Base-by-base conservation (phyloP, 2,329 filamentous ascomycete genomes). In the Macroventuria anomochaeta region DNA sequence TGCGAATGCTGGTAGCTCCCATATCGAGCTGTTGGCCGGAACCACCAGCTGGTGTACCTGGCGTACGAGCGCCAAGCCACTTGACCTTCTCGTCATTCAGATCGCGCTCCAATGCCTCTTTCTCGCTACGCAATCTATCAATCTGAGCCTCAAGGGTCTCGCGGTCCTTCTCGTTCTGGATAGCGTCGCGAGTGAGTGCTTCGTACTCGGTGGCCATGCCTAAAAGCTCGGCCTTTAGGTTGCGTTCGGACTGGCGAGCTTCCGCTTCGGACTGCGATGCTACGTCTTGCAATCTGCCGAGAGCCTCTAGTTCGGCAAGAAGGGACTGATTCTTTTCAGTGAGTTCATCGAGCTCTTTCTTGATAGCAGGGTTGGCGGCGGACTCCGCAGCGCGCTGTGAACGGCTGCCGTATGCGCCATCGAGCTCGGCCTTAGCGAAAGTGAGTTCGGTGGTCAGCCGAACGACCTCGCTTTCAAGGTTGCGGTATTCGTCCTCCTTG, bases 341-440 rank as follows among this genome's bases (percentile, higher is more conserved):
- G 32, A 87, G 75, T 7, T 79, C 79, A 53, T 86, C 83, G 20
- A 88, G 78, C 65, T 88, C 84, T 48, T 80, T 82, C 64, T 85
- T 83, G 36, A 86, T 79, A 18, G 78, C 83, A 42, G 85, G 84
- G 39, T 72, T 72, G 7, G 79, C 77, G 8, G 84, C 83, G 10
- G 83, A 83, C 69, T 88, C 85, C n/a, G 85, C 87, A 11, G 86
- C 86, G 26, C 88, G 84, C 69, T 90, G 81, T 8, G 85, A 83
- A 44, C 87, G 81, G n/a, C 82, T 84, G 33, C 95, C 95, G 70
- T 97, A 97, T 70, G 96, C 96, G 58, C 91, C 91, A 65, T 96
- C 95, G 21, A 97, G 89, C 74, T 97, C 93, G 46, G 93, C 91
- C 68, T 87, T 85, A 21, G 90, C 91, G 62, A 97, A 88, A n/a